Base-by-base conservation (phyloP, 1,284 basidiomycete genomes). In the Hymenochaete sp. region DNA sequence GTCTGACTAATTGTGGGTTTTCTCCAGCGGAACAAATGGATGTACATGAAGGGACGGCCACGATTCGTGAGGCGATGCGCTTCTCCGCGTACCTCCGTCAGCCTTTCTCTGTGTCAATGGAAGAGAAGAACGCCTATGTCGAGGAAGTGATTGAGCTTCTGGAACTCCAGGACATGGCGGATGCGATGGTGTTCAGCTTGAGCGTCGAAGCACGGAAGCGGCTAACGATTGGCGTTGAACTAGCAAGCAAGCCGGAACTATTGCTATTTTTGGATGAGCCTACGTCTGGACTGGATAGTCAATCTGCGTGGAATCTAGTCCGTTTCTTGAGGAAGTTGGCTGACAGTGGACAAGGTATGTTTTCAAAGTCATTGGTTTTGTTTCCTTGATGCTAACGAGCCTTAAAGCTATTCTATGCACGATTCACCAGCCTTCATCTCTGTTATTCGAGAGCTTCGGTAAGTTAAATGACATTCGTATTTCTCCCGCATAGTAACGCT, bases 81-180 rank as follows among this genome's bases (percentile, higher is more conserved):
- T 95, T 96, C 70, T 89, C 84, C 7, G 92, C 93, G 0, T 77
- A 91, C 59, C 73, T 96, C 19, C 79, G 92, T n/a, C 92, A 96
- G 59, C 86, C 90, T 1, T 71, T 73, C 2, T 65, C 74, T 42
- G 71, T 91, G 14, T 60, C 87, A 1, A 73, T 75, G 53, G 73
- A 72, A 45, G 92, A 95, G 59, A 95, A 93, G 68, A 73, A 89
- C 43, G 72, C 70, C 32, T 93, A 92, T 48, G 82, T 84, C 25
- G 82, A 85, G 55, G 79, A 84, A 53, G 77, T 83, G 62, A 77
- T 85, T 35, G 78, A 80, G 51, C 67, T 83, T n/a, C 66, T 82
- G 13, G 79, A 82, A 56, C 64, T 82, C 2, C 76, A 81, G 50
- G 73, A 79, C 53, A 59, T 79, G 1, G 70, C 78, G 0, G 79